phyloP scores from a whole-genome alignment of 225 moss, liverwort and hornwort genomes.

The Pleurozium schreberi region DNA sequence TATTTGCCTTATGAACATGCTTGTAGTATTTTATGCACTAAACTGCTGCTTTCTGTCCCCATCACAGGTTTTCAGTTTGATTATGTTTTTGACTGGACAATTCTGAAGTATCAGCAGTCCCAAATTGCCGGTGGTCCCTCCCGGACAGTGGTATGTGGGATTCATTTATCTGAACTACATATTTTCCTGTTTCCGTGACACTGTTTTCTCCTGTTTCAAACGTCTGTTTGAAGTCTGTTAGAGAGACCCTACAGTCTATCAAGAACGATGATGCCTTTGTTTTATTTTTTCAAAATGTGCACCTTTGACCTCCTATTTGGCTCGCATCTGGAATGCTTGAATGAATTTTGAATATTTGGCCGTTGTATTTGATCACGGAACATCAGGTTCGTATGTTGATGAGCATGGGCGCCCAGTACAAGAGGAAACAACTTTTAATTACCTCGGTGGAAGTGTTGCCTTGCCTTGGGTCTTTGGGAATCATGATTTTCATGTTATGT shows the following conservation, averaged over 20 bases:
- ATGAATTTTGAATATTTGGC: conserved; percentile 18
- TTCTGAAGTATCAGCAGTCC: conserved; percentile 60
- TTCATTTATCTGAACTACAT: not conserved
- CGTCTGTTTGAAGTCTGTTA: not conserved
- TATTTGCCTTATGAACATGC: not conserved
- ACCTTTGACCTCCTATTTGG: not conserved
- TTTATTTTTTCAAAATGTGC: not conserved
- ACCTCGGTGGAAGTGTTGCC: not conserved
- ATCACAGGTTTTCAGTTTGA: conserved; percentile 50
- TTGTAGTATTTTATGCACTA: not conserved
- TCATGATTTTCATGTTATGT: conserved; percentile 2
- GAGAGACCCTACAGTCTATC: not conserved
- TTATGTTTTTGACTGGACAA: conserved; percentile 59
- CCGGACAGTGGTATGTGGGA: conserved; percentile 32
- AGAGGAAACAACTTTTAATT: not conserved
- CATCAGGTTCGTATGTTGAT: conserved; percentile 24
- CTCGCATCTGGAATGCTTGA: not conserved
- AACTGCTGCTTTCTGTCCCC: not conserved
- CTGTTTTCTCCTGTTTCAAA: not conserved
- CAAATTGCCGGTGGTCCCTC: conserved; percentile 4
- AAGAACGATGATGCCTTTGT: not conserved
- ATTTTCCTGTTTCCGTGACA: not conserved
- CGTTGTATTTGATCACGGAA: conserved; percentile 22
- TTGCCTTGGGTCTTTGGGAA: not conserved
- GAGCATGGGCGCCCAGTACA: conserved; percentile 5